phyloP scores from a whole-genome alignment of 192 early-diverging fungal genomes.

The Chytriomyces confervae region DNA sequence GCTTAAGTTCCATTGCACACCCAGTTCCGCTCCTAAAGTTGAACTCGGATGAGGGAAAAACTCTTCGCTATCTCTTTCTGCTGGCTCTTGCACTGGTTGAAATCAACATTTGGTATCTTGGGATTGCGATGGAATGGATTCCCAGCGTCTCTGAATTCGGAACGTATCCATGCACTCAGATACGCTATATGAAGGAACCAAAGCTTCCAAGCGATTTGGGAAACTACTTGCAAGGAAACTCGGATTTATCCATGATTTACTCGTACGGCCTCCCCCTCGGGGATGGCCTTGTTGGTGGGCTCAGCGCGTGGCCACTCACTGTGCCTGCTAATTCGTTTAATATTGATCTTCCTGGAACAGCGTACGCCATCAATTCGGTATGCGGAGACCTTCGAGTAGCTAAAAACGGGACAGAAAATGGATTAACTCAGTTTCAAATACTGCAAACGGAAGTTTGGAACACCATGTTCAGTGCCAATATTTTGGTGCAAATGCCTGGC shows the following conservation, averaged over 20 bases:
- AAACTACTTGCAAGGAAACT: conserved; percentile 25
- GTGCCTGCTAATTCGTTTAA: not conserved
- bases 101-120: conserved; percentile 5
- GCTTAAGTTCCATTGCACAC: conserved; percentile 6
- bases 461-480: not conserved
- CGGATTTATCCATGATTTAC: conserved; percentile 12
- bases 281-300: conserved; percentile 18
- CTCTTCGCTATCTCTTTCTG: conserved; percentile 13
- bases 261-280: conserved; percentile 13
- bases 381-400: conserved; percentile 19
- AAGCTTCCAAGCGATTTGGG: not conserved
- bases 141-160: not conserved
- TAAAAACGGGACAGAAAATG: not conserved
- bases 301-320: conserved; percentile 1
- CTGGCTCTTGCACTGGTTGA: conserved; percentile 6
- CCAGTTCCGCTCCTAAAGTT: conserved; percentile 12
- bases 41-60: conserved; percentile 16
- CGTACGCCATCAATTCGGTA: not conserved
- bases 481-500: conserved; percentile 11
- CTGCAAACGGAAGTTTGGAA: not conserved
- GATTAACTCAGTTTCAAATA: not conserved
- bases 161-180: not conserved
- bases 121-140: conserved; percentile 17
- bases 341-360: not conserved
- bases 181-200: not conserved